Percentiles rank a stretch among this genome's conserved stretches.
Conservation (phyloP, 257 asterid species). For the Nemophila menziesii region DNA sequence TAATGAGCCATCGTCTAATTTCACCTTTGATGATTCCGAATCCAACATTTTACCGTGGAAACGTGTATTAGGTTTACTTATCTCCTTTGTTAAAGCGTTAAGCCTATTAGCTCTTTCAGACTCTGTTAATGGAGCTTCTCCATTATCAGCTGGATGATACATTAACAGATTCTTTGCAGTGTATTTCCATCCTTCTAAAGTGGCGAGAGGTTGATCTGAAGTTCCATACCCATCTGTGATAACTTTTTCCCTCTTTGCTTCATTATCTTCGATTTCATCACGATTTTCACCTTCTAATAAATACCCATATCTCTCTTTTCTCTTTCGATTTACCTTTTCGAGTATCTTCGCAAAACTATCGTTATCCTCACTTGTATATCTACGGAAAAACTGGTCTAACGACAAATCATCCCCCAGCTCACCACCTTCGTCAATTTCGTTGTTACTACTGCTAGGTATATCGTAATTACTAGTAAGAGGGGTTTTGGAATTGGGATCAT, state of each 20-base stretch:
- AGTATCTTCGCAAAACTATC: slow-evolving; percentile 63
- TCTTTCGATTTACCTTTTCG: slow-evolving; percentile 66
- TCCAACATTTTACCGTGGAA: slow-evolving; percentile 59
- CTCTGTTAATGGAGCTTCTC: slow-evolving; percentile 62
- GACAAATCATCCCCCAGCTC: slow-evolving; percentile 41
- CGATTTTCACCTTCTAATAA: slow-evolving; percentile 45
- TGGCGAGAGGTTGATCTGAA: slow-evolving; percentile 65
- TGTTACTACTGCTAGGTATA: slow-evolving; percentile 9
- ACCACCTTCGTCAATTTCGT: slow-evolving; percentile 17
- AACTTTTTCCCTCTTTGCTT: slow-evolving; percentile 39
- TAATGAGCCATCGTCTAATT: slow-evolving; percentile 44
- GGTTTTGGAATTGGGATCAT: slow-evolving; percentile 4
- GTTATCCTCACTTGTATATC: slow-evolving; percentile 92
- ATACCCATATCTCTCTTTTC: slow-evolving; percentile 61
- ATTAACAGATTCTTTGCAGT: slow-evolving; percentile 68
- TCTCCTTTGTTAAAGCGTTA: slow-evolving; percentile 68
- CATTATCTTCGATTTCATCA: slow-evolving; percentile 28
- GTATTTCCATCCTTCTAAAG: slow-evolving; percentile 84
- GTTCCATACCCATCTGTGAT: slow-evolving; percentile 87
- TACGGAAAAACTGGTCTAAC: slow-evolving; percentile 62
- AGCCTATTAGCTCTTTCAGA: slow-evolving; percentile 68
- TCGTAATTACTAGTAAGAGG: slow-evolving; percentile 7
- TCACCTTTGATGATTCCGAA: slow-evolving; percentile 21
- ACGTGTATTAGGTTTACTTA: slow-evolving; percentile 58
- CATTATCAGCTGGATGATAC: slow-evolving; percentile 93